phyloP scores from a whole-genome alignment of 768 basidiomycete genomes.

The Boletus subcaerulescens region DNA sequence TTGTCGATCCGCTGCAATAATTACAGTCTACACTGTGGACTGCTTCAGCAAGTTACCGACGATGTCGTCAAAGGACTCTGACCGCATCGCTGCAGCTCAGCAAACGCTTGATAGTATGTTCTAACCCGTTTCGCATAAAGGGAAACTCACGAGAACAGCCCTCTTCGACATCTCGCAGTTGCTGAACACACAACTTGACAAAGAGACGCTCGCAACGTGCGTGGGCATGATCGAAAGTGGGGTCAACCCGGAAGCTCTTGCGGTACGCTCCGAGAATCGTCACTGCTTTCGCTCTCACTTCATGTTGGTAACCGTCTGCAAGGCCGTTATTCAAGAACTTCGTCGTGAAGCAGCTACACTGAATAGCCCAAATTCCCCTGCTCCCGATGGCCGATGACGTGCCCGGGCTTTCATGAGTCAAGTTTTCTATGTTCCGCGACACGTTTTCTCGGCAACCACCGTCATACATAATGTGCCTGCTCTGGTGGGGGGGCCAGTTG shows the following conservation, averaged over 20 bases:
- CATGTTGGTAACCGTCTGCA: conserved; percentile 1
- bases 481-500: conserved; percentile 5
- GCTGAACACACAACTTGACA: conserved; percentile 83
- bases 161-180: conserved; percentile 86
- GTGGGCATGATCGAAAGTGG: conserved; percentile 91
- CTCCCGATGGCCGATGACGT: conserved; percentile 24
- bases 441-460: not conserved
- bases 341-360: conserved; percentile 60
- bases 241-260: conserved; percentile 88
- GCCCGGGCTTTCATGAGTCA: not conserved
- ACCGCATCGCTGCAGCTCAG: conserved; percentile 61
- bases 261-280: conserved; percentile 49
- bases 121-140: not conserved
- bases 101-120: conserved; percentile 69
- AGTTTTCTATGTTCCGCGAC: not conserved
- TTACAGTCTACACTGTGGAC: no score
- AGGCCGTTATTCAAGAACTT: conserved; percentile 87
- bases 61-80: conserved; percentile 50
- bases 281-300: not conserved
- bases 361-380: conserved; percentile 22
- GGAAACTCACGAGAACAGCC: conserved; percentile 43
- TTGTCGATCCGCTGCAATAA: no score
- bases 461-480: conserved; percentile 10
- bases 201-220: conserved; percentile 89
- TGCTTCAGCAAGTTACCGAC: not conserved